Conservation (phyloP, 1,284 basidiomycete species). For the Schizophyllum amplum region DNA sequence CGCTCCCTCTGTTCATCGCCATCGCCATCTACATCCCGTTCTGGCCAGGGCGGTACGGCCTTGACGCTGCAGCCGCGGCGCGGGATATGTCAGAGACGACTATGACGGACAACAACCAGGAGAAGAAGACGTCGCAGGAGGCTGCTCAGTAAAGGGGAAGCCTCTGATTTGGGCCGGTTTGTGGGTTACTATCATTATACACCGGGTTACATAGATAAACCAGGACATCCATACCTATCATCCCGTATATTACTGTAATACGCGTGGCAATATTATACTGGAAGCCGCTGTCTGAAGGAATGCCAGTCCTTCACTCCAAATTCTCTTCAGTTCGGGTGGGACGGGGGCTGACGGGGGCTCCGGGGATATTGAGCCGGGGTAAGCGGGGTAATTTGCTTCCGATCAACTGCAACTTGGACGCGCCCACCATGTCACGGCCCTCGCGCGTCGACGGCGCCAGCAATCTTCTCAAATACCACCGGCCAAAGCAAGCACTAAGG, state of each 20-base stretch:
- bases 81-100: constrained; percentile 2
- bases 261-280: background rate
- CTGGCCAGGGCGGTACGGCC: constrained; percentile 55
- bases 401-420: background rate
- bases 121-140: constrained; percentile 1
- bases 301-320: background rate
- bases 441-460: background rate
- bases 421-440: background rate
- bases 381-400: background rate
- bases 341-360: no score
- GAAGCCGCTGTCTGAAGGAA: background rate
- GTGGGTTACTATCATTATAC: background rate
- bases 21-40: constrained; percentile 46
- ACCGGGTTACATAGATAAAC: background rate
- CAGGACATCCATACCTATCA: background rate
- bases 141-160: background rate
- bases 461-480: constrained; percentile 34
- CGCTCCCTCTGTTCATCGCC: constrained; percentile 56
- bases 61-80: constrained; percentile 5
- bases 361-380: background rate
- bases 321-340: background rate
- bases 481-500: constrained; percentile 23
- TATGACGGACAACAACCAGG: constrained; percentile 4
- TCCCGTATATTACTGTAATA: background rate
- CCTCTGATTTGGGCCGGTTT: background rate